Conservation (phyloP, 257 asterid genomes). For the Solanum tacnaense region DNA sequence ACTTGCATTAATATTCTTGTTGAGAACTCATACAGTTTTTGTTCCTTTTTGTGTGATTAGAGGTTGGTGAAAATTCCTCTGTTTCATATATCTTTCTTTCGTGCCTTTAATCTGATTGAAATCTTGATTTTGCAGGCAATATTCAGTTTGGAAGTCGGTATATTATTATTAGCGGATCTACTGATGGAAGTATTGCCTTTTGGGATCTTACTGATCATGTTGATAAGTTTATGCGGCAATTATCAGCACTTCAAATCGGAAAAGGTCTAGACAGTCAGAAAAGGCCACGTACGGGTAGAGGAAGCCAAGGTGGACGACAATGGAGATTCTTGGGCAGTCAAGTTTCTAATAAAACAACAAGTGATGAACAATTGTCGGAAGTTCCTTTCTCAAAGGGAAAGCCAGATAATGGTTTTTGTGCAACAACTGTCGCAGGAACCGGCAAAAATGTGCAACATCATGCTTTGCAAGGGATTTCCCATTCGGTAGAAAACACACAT, state of each 20-base stretch:
- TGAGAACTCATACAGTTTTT: background rate
- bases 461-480: constrained; percentile 9
- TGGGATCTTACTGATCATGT: constrained; percentile 79
- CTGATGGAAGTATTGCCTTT: constrained; percentile 84
- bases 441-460: constrained; percentile 20
- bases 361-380: constrained; percentile 1
- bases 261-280: constrained; percentile 55
- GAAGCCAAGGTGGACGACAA: constrained; percentile 96
- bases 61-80: background rate
- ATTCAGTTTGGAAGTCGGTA: constrained; percentile 32
- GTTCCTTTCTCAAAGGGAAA: constrained; percentile 13
- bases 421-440: constrained; percentile 8
- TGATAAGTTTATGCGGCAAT: constrained; percentile 58
- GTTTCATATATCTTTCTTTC: background rate
- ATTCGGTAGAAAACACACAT: constrained; percentile 9
- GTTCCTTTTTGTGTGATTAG: background rate
- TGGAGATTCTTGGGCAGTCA: constrained; percentile 48
- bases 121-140: constrained; percentile 27
- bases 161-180: constrained; percentile 71
- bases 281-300: constrained; percentile 94
- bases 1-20: background rate
- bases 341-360: constrained; percentile 28
- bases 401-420: constrained; percentile 10
- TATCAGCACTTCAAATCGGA: constrained; percentile 41
- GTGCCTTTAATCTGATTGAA: background rate